Evolutionary conservation across 2,329 filamentous ascomycete species (phyloP), one percentile per base, ranked within the genome.

Genomic region (Colletotrichum karsti): DNA sequence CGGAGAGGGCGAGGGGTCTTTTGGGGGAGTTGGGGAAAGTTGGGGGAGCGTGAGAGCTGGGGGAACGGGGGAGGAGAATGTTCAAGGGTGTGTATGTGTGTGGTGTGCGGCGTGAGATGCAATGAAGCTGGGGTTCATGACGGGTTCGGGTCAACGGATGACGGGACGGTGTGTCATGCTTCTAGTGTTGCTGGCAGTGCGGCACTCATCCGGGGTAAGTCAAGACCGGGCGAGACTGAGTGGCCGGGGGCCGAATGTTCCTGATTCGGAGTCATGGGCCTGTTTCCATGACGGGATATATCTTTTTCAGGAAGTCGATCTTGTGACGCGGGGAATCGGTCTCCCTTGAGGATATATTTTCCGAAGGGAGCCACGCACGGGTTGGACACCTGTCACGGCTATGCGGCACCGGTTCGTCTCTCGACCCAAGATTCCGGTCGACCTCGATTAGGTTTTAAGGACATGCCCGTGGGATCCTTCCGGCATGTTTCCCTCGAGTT

Each of bases 1-100:
- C 73, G 24, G 63, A 44, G 56, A 63, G 35, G 42, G 62, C 66
- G 39, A 67, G 56, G 56, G 48, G 10, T 1, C 42, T 65, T 28
- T 61, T 67, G 54, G 55, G 50, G 55, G 54, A 54, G 54, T 56
- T 68, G 59, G 64, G 59, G 59, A 57, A 53, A 44, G 37, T 46
- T 39, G 64, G 59, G 37, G 59, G 51, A 55, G 42, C 28, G 4
- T 53, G 35, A n/a, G 50, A 22, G 50, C 42, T 20, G 54, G 22
- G 46, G 22, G 24, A 18, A 55, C 8, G n/a, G 10, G 39, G 28
- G 54, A 28, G 20, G n/a, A 13, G 51, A n/a, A n/a, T n/a, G 33
- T 35, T 35, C 33, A 13, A 12, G 33, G 28, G 33, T n/a, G n/a
- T n/a, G n/a, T n/a, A n/a, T n/a, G n/a, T n/a, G n/a, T n/a, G n/a